phyloP scores from a whole-genome alignment of 148 eudicot genomes.

The Cornus controversa region DNA sequence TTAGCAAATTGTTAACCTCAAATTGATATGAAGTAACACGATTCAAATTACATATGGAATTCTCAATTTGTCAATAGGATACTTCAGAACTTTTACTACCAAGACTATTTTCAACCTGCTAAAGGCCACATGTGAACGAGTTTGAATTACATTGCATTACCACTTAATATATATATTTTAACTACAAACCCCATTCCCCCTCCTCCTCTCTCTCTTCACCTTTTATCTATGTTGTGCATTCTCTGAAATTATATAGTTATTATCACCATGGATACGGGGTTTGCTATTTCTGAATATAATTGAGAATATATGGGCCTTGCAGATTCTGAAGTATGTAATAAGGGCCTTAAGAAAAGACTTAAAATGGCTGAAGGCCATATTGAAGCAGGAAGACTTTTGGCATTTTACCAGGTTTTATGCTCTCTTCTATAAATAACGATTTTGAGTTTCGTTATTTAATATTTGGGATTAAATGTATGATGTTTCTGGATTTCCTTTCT shows the following conservation, averaged over 20 bases:
- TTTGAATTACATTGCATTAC: no score
- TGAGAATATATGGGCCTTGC: slow-evolving; percentile 20
- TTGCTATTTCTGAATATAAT: slow-evolving; percentile 18
- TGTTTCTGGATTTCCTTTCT: neutral
- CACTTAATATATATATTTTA: no score
- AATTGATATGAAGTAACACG: no score
- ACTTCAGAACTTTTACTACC: no score
- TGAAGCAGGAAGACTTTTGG: slow-evolving; percentile 96
- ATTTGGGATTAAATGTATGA: neutral
- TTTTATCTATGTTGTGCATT: neutral
- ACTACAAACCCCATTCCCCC: no score
- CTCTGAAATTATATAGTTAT: neutral
- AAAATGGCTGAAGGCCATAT: slow-evolving; percentile 87
- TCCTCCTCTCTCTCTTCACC: neutral
- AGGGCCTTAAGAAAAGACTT: slow-evolving; percentile 56
- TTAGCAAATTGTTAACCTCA: no score
- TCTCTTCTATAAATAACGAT: neutral
- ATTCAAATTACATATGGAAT: no score
- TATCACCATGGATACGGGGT: neutral
- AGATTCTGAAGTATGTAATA: slow-evolving; percentile 49
- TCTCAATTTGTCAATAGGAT: no score
- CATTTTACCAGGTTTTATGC: slow-evolving; percentile 77
- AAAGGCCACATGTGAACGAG: no score
- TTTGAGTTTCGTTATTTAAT: neutral
- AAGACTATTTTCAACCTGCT: no score